These are phyloP conservation scores for Debaryomyces tyrocola DNA, from an alignment of 805 yeast species.

Conservation along the genomic window DNA sequence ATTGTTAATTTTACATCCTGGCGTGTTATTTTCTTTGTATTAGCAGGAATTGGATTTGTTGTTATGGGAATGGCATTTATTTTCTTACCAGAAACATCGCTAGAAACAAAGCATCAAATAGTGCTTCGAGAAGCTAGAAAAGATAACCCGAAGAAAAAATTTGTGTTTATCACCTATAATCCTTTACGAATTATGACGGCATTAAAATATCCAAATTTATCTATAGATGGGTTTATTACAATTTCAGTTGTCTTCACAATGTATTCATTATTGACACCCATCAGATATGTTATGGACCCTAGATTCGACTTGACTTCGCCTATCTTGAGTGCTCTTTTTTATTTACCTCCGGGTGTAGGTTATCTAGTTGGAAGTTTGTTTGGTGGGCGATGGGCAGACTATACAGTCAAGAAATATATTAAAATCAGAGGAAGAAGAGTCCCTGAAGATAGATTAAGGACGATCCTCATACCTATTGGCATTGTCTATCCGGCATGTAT, in stretches of 20 bases:
- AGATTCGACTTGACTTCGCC: constrained; percentile 50
- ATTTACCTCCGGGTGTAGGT: constrained; percentile 59
- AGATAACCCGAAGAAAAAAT: constrained; percentile 29
- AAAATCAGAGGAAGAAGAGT: constrained; percentile 42
- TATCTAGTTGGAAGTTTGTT: constrained; percentile 48
- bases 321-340: constrained; percentile 51
- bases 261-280: constrained; percentile 55
- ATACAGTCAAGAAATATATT: constrained; percentile 44
- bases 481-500: constrained; percentile 46
- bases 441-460: constrained; percentile 38
- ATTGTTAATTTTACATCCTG: constrained; percentile 51
- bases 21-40: constrained; percentile 54
- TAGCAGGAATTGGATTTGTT: constrained; percentile 44
- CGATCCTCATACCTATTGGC: constrained; percentile 34
- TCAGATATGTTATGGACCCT: constrained; percentile 56
- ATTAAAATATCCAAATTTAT: constrained; percentile 42
- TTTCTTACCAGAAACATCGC: constrained; percentile 48
- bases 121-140: constrained; percentile 8
- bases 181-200: constrained; percentile 47
- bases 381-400: constrained; percentile 57
- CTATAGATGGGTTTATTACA: constrained; percentile 44
- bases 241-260: constrained; percentile 46
- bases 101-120: constrained; percentile 21
- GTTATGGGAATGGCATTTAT: constrained; percentile 34
- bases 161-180: constrained; percentile 44